Conservation (phyloP, 108 stramenopile species). For the Skeletonema grethae region DNA sequence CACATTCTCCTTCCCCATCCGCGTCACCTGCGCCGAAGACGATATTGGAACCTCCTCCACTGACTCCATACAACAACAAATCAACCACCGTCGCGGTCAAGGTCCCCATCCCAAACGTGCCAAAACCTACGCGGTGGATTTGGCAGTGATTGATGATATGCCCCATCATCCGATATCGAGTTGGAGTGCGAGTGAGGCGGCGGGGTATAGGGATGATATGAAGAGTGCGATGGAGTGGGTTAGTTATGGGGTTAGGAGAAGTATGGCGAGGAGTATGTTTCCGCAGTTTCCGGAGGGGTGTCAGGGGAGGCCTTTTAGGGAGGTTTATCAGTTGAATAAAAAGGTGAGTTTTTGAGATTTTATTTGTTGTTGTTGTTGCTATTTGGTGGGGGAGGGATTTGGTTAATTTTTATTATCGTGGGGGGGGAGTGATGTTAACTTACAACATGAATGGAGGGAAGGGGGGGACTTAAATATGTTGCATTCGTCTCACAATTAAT, state of each 20-base stretch:
- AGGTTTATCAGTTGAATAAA: conserved; percentile 89
- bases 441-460: no score
- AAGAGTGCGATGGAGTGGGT: conserved; percentile 55
- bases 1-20: conserved; percentile 51
- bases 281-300: conserved; percentile 86
- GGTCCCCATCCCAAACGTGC: conserved; percentile 12
- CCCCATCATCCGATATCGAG: conserved; percentile 36
- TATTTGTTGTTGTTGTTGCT: not conserved
- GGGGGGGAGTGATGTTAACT: no score
- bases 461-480: no score
- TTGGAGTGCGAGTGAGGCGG: conserved; percentile 30
- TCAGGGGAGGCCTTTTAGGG: conserved; percentile 79
- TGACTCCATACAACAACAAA: conserved; percentile 3
- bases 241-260: conserved; percentile 61
- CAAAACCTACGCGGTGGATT: conserved; percentile 49
- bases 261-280: conserved; percentile 77
- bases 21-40: conserved; percentile 47
- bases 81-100: not conserved
- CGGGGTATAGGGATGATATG: conserved; percentile 39
- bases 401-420: no score
- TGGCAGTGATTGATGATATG: conserved; percentile 42
- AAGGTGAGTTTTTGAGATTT: conserved; percentile 71
- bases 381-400: not conserved
- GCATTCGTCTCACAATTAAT: not conserved
- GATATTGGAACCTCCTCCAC: conserved; percentile 19